A percentile compares a stretch with the other conserved stretches of the same genome.
Evolutionary conservation across 2,329 filamentous ascomycete species (phyloP).

Genomic region (Zasmidium cellare): DNA sequence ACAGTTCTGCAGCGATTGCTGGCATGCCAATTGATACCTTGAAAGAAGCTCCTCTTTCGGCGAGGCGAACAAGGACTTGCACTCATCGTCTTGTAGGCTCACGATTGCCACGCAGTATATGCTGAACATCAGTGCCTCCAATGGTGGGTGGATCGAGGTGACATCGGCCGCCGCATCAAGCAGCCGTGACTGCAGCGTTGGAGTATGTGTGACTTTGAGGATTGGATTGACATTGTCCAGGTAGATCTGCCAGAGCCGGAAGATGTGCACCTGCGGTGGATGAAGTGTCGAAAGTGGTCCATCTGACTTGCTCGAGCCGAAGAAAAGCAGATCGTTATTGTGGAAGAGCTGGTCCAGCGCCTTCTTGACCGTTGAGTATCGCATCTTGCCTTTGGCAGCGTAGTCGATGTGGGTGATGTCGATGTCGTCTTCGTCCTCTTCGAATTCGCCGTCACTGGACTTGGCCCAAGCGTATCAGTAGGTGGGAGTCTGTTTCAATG

Average conservation of each 20-base stretch:
- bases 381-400: neutral
- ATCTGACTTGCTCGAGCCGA: slow-evolving; percentile 46
- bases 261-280: slow-evolving; percentile 65
- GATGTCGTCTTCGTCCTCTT: neutral
- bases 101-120: slow-evolving; percentile 15
- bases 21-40: slow-evolving; percentile 45
- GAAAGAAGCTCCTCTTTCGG: slow-evolving; percentile 9
- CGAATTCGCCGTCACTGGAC: slow-evolving; percentile 18
- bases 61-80: neutral
- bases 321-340: slow-evolving; percentile 50
- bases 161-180: slow-evolving; percentile 62
- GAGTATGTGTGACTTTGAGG: slow-evolving; percentile 69
- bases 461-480: neutral
- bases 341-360: slow-evolving; percentile 18
- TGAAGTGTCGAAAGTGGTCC: slow-evolving; percentile 55
- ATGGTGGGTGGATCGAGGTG: slow-evolving; percentile 54
- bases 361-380: neutral
- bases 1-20: slow-evolving; percentile 49
- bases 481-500: too few species aligned
- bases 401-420: neutral
- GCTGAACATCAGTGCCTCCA: slow-evolving; percentile 19
- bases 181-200: slow-evolving; percentile 65
- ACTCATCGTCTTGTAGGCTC: slow-evolving; percentile 40
- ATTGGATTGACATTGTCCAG: slow-evolving; percentile 73
- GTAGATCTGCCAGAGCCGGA: slow-evolving; percentile 72